Conservation (phyloP, 805 yeast genomes). For the Candida sanyiensis region DNA sequence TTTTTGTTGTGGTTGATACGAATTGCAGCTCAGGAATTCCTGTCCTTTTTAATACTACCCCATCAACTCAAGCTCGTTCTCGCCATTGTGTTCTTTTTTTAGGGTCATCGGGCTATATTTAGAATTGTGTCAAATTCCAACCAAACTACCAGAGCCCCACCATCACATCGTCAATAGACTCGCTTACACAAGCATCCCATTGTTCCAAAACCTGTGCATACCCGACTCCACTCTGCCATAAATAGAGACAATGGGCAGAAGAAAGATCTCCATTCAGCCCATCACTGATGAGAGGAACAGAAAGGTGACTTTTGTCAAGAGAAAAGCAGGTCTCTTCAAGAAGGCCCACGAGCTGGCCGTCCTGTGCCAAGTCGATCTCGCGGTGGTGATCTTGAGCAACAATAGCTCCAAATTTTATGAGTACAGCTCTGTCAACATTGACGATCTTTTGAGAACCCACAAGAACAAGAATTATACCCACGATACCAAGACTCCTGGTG, state of each 20-base stretch:
- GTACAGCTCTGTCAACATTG: conserved; percentile 66
- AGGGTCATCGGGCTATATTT: conserved; percentile 6
- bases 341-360: conserved; percentile 62
- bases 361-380: conserved; percentile 86
- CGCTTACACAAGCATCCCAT: no score
- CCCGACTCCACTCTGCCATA: no score
- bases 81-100: conserved; percentile 7
- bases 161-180: neutral
- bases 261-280: conserved; percentile 92
- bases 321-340: conserved; percentile 91
- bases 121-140: conserved; percentile 13
- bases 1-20: no score
- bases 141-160: neutral
- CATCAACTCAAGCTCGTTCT: neutral
- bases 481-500: conserved; percentile 59
- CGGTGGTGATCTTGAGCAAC: conserved; percentile 80
- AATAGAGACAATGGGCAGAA: conserved; percentile 99
- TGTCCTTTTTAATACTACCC: neutral
- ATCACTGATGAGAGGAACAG: conserved; percentile 83
- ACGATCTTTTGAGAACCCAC: conserved; percentile 40
- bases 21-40: neutral
- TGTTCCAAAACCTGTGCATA: no score
- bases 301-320: conserved; percentile 82
- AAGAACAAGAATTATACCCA: conserved; percentile 32
- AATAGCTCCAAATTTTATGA: conserved; percentile 76